phyloP scores from a whole-genome alignment of 108 stramenopile species.

The Schizochytrium sp. region DNA sequence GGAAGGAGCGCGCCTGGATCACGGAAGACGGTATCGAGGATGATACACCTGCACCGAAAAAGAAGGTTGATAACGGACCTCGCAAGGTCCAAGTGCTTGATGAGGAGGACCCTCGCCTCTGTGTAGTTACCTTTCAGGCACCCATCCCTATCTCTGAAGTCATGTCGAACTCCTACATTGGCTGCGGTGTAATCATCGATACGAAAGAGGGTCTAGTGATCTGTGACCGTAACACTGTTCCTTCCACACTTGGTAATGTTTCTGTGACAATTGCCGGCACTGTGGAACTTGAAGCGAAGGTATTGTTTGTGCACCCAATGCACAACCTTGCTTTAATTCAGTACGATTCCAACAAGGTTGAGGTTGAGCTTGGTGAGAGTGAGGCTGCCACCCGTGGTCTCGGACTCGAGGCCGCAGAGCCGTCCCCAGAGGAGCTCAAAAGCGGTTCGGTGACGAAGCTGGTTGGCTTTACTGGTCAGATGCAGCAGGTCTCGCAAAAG shows the following conservation, averaged over 20 bases:
- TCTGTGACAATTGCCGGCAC: conserved; percentile 69
- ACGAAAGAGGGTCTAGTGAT: conserved; percentile 68
- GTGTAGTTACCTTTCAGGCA: conserved; percentile 64
- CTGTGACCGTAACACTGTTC: conserved; percentile 73
- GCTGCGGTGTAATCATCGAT: conserved; percentile 71
- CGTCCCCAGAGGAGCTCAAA: conserved; percentile 11
- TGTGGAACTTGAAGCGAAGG: conserved; percentile 67
- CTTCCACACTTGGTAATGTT: conserved; percentile 69
- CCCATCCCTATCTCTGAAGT: conserved; percentile 69
- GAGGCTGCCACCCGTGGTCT: neutral
- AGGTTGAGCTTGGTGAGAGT: conserved; percentile 7
- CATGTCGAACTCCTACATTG: conserved; percentile 53
- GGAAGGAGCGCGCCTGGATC: neutral
- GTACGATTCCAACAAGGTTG: conserved; percentile 68
- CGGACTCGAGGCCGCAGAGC: neutral
- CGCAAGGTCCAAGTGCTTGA: conserved; percentile 16
- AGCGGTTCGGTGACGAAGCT: conserved; percentile 1
- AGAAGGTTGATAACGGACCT: neutral
- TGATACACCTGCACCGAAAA: neutral
- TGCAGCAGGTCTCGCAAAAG: conserved; percentile 46
- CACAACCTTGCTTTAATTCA: conserved; percentile 70
- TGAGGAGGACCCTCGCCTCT: conserved; percentile 15
- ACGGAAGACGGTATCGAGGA: neutral
- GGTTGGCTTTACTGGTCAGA: conserved; percentile 9
- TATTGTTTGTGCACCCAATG: conserved; percentile 70